phyloP scores from a whole-genome alignment of 2,329 filamentous ascomycete species.

The Alternaria conjuncta region DNA sequence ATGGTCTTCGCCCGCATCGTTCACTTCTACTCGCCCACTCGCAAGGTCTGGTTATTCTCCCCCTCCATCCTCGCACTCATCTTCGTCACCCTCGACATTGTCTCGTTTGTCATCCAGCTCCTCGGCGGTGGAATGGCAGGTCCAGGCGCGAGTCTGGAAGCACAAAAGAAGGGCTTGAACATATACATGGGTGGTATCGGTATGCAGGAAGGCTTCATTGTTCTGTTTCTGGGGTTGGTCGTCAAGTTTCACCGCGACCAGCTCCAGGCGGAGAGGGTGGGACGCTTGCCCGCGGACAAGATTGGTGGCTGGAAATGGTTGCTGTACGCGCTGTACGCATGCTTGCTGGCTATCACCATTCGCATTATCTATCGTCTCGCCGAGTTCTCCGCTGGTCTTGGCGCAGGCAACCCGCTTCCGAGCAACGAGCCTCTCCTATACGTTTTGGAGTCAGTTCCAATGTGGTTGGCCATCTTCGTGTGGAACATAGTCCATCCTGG shows the following conservation, averaged over 20 bases:
- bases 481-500: slow-evolving; percentile 22
- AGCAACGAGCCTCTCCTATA: slow-evolving; percentile 61
- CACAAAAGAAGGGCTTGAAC: slow-evolving; percentile 48
- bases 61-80: slow-evolving; percentile 25
- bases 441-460: slow-evolving; percentile 61
- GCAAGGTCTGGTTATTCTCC: slow-evolving; percentile 28
- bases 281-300: slow-evolving; percentile 14
- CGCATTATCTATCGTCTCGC: slow-evolving; percentile 40
- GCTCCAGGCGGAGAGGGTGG: slow-evolving; percentile 19
- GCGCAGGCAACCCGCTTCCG: slow-evolving; percentile 52
- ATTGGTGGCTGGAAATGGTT: slow-evolving; percentile 23
- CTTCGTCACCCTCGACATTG: slow-evolving; percentile 54
- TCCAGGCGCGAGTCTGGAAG: slow-evolving; percentile 25
- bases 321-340: slow-evolving; percentile 50
- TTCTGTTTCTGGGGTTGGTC: slow-evolving; percentile 25
- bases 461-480: slow-evolving; percentile 52
- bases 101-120: slow-evolving; percentile 53
- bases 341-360: slow-evolving; percentile 51
- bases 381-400: slow-evolving; percentile 59
- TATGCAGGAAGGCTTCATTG: slow-evolving; percentile 39
- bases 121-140: slow-evolving; percentile 47
- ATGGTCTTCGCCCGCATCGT: slow-evolving; percentile 50
- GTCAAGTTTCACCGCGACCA: slow-evolving; percentile 25
- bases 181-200: slow-evolving; percentile 48
- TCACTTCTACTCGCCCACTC: slow-evolving; percentile 40